Percentiles rank a stretch among this genome's conserved stretches.
Conservation (phyloP, 129 eudicot species). For the Ambrosia trifida region DNA sequence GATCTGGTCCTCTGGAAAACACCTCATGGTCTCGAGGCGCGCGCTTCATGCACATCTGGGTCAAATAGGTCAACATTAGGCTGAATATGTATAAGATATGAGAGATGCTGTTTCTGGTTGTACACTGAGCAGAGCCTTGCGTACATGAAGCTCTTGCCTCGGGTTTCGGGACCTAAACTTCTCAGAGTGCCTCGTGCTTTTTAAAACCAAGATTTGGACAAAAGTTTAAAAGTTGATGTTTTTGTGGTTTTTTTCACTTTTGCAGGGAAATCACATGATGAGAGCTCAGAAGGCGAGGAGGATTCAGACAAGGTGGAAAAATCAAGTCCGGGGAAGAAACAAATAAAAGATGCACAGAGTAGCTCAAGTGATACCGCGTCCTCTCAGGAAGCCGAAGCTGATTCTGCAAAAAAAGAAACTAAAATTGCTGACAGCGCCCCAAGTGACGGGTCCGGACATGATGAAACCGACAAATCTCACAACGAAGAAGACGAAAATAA, state of each 20-base stretch:
- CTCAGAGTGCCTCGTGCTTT: too few species aligned
- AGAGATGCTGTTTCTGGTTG: too few species aligned
- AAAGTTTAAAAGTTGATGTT: neutral
- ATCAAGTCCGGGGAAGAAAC: conserved; percentile 33
- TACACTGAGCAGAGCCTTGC: too few species aligned
- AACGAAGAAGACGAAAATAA: conserved; percentile 34
- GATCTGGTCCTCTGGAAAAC: too few species aligned
- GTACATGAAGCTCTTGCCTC: too few species aligned
- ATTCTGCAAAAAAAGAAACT: conserved; percentile 30
- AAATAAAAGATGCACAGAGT: conserved; percentile 49
- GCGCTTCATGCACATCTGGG: too few species aligned
- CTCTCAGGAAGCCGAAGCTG: conserved; percentile 38
- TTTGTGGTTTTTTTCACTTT: conserved; percentile 23
- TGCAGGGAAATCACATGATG: conserved; percentile 16
- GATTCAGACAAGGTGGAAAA: conserved; percentile 23
- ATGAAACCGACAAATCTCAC: conserved; percentile 34
- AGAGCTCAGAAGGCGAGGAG: conserved; percentile 27
- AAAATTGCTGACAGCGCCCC: conserved; percentile 30
- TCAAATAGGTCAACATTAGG: too few species aligned
- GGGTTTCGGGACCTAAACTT: too few species aligned
- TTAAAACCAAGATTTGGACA: neutral
- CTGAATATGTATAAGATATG: too few species aligned
- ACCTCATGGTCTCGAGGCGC: too few species aligned
- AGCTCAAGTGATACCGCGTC: conserved; percentile 45
- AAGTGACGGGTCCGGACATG: conserved; percentile 34